Conservation (phyloP, 2,329 filamentous ascomycete species). For the Trichophyton schoenleinii region DNA sequence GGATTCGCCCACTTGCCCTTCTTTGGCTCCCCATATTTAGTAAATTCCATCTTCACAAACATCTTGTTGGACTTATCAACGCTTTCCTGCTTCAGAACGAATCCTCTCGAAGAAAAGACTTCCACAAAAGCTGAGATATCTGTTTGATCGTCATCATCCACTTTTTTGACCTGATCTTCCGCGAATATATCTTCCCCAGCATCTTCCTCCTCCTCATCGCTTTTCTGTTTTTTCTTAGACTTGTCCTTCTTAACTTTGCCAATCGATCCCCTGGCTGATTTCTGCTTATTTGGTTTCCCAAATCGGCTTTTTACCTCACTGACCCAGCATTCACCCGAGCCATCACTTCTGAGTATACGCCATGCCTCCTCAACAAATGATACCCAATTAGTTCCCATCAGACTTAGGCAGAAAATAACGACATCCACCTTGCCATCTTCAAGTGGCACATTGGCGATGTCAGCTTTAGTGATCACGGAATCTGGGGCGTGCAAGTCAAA, state of each 20-base stretch:
- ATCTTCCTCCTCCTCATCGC: conserved; percentile 39
- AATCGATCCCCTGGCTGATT: neutral
- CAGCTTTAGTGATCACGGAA: conserved; percentile 68
- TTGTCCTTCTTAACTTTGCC: conserved; percentile 36
- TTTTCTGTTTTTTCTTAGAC: conserved; percentile 31
- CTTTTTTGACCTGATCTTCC: conserved; percentile 45
- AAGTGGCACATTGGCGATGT: conserved; percentile 74
- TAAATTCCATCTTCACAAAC: conserved; percentile 95
- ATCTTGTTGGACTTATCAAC: conserved; percentile 87
- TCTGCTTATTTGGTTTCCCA: conserved; percentile 43
- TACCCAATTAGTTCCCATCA: conserved; percentile 99
- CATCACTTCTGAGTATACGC: conserved; percentile 79
- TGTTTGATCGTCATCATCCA: conserved; percentile 56
- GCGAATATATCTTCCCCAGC: conserved; percentile 47
- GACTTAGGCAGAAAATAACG: conserved; percentile 84
- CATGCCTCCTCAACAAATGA: conserved; percentile 94
- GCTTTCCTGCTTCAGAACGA: conserved; percentile 61
- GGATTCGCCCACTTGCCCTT: conserved; percentile 55
- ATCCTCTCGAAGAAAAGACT: conserved; percentile 66
- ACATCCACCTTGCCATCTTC: conserved; percentile 66
- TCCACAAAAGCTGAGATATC: conserved; percentile 81
- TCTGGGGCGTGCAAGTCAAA: conserved; percentile 76
- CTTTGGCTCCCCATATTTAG: conserved; percentile 63
- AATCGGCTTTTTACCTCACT: conserved; percentile 95
- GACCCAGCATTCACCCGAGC: conserved; percentile 75